Base-by-base conservation (phyloP, 805 yeast species). In the Kodamaea fukazawae region DNA sequence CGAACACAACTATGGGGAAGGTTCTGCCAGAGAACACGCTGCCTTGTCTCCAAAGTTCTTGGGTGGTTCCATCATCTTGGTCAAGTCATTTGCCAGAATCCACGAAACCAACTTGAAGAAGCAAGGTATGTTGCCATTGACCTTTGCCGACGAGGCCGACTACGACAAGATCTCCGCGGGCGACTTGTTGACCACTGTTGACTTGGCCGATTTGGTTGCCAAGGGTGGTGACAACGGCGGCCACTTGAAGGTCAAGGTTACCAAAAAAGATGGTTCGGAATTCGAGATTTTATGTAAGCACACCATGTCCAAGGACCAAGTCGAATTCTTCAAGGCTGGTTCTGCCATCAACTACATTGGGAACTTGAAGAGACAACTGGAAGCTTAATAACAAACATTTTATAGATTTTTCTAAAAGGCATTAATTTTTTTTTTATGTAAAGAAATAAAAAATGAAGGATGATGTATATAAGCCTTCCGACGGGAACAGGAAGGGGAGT, bases 11-110 rank as follows among this genome's bases (percentile, higher is more conserved):
- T 87, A 90, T 61, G 99, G 99, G 79, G 99, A 91, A 78, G 99
- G 99, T 76, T 90, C 97, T 49, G 91, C 98, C 58, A 88, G 99
- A 80, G 99, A 91, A 76, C 99, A 91, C 58, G 99, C 99, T 33
- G 98, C 98, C 11, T 73, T 93, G 51, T 87, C 93, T 25, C 99
- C 98, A 41, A 78, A 95, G 66, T 93, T 86, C 72, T 75, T 93
- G 32, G 98, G 97, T 45, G 98, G 99, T 47, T 68, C 82, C 43
- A 78, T 89, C 48, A 84, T 91, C 47, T 70, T 91, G 46, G 95
- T 87, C 53, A 91, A 90, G 67, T 90, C 97, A 7, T 91, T 91
- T 69, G 99, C 99, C 26, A 84, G 99, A 75, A 91, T 91, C 56
- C 99, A 91, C 67, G 99, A 91, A 72, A 91, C 99, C 26, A 91